Percentiles rank a stretch among this genome's conserved stretches.
Evolutionary conservation across 2,329 filamentous ascomycete species (phyloP).

Genomic region (Clarireedia sp.): DNA sequence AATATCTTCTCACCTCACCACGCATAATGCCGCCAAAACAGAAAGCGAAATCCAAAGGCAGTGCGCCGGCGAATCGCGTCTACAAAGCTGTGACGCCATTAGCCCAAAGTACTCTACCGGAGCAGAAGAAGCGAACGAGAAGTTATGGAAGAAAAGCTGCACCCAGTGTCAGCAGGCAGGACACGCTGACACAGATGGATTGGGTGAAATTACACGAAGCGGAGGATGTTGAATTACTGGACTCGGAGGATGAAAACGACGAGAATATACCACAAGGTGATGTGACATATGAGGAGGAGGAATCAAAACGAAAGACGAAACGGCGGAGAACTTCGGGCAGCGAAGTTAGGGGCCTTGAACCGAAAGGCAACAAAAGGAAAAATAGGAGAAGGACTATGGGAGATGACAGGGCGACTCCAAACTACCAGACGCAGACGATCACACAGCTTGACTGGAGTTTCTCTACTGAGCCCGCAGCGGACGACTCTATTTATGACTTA

Average conservation of each 20-base stretch:
- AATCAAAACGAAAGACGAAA: slow-evolving; percentile 16
- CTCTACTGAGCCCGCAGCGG: slow-evolving; percentile 2
- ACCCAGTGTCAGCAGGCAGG: slow-evolving; percentile 14
- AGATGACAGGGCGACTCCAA: slow-evolving; percentile 13
- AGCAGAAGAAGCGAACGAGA: slow-evolving; percentile 15
- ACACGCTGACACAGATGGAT: slow-evolving; percentile 28
- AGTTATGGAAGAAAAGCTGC: slow-evolving; percentile 21
- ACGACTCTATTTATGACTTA: slow-evolving; percentile 17
- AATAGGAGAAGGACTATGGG: slow-evolving; percentile 21
- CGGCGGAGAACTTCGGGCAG: slow-evolving; percentile 16
- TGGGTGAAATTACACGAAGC: slow-evolving; percentile 13
- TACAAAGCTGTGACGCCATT: slow-evolving; percentile 23
- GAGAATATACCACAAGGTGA: slow-evolving; percentile 15
- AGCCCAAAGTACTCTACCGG: slow-evolving; percentile 21
- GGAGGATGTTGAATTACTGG: neutral
- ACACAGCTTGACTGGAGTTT: slow-evolving; percentile 21
- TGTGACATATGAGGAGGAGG: slow-evolving; percentile 14
- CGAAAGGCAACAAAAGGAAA: neutral
- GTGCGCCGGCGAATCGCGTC: slow-evolving; percentile 20
- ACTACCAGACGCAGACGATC: slow-evolving; percentile 25
- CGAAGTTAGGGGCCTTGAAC: neutral
- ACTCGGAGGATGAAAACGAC: neutral
- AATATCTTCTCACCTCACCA: neutral
- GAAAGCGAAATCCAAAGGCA: slow-evolving; percentile 9
- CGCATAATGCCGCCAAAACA: slow-evolving; percentile 19